Percentiles rank a stretch among this genome's conserved stretches.
Conservation (phyloP, 2,329 filamentous ascomycete genomes). For the Aphanocladium album region DNA sequence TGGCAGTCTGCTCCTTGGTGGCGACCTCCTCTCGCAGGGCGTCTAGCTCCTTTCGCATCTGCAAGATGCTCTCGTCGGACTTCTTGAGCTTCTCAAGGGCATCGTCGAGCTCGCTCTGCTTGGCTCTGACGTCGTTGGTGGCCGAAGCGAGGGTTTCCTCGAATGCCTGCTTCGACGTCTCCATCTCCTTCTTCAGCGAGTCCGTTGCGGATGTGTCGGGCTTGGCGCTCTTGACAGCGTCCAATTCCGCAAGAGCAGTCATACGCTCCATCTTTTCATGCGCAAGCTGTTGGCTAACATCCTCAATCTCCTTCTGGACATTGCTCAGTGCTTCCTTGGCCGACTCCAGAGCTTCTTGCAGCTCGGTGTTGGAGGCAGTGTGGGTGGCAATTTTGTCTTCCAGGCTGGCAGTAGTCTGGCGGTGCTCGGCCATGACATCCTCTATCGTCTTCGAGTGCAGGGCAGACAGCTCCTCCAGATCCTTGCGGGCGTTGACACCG, state of each 20-base stretch:
- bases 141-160: constrained; percentile 36
- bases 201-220: constrained; percentile 52
- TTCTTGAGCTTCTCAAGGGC: constrained; percentile 28
- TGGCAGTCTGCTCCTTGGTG: constrained; percentile 48
- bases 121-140: constrained; percentile 29
- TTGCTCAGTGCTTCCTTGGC: constrained; percentile 41
- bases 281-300: constrained; percentile 49
- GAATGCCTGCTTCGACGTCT: constrained; percentile 41
- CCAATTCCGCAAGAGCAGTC: constrained; percentile 55
- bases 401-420: constrained; percentile 26
- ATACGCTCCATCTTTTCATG: constrained; percentile 57
- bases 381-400: constrained; percentile 34
- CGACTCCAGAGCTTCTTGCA: constrained; percentile 31
- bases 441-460: constrained; percentile 33
- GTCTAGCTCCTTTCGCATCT: constrained; percentile 49
- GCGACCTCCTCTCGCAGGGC: constrained; percentile 47
- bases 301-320: constrained; percentile 42
- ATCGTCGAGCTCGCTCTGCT: constrained; percentile 32
- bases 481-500: constrained; percentile 31
- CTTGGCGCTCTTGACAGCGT: constrained; percentile 51
- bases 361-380: constrained; percentile 29
- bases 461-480: constrained; percentile 39
- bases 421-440: constrained; percentile 36
- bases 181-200: constrained; percentile 46
- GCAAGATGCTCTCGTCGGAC: constrained; percentile 39